phyloP scores from a whole-genome alignment of 345 rosid species.

The Fremontodendron californicum region DNA sequence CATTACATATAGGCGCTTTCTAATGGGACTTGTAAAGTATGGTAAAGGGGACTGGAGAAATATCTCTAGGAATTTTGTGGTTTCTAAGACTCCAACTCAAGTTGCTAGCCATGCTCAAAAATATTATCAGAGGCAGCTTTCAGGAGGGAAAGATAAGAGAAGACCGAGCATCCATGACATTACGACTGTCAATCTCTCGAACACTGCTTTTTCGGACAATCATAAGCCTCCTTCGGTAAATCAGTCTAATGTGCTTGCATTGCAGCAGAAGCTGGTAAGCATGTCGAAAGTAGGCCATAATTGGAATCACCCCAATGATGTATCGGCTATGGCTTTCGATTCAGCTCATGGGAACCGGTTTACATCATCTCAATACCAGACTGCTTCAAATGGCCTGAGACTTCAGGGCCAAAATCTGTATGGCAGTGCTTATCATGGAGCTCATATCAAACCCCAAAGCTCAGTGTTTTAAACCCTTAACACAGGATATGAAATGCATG shows the following conservation, averaged over 20 bases:
- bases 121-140: slow-evolving; percentile 82
- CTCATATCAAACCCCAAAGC: slow-evolving; percentile 24
- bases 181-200: slow-evolving; percentile 56
- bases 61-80: slow-evolving; percentile 77
- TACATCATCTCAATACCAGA: slow-evolving; percentile 26
- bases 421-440: slow-evolving; percentile 26
- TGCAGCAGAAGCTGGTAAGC: slow-evolving; percentile 21
- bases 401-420: slow-evolving; percentile 32
- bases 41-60: slow-evolving; percentile 99
- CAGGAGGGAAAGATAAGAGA: slow-evolving; percentile 80
- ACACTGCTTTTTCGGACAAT: slow-evolving; percentile 17
- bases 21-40: slow-evolving; percentile 74
- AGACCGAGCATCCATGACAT: slow-evolving; percentile 96
- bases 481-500: slow-evolving; percentile 18
- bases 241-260: slow-evolving; percentile 14
- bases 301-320: slow-evolving; percentile 28
- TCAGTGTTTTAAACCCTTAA: slow-evolving; percentile 31
- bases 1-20: slow-evolving; percentile 53
- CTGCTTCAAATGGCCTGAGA: slow-evolving; percentile 30
- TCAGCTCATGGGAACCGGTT: slow-evolving; percentile 27
- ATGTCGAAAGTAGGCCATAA: slow-evolving; percentile 25
- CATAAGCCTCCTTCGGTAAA: slow-evolving; percentile 12
- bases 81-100: slow-evolving; percentile 90
- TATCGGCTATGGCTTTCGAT: slow-evolving; percentile 22
- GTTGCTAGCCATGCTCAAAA: slow-evolving; percentile 99